Evolutionary conservation across 1,284 basidiomycete species (phyloP).

Genomic region (Rhodofomes roseus): DNA sequence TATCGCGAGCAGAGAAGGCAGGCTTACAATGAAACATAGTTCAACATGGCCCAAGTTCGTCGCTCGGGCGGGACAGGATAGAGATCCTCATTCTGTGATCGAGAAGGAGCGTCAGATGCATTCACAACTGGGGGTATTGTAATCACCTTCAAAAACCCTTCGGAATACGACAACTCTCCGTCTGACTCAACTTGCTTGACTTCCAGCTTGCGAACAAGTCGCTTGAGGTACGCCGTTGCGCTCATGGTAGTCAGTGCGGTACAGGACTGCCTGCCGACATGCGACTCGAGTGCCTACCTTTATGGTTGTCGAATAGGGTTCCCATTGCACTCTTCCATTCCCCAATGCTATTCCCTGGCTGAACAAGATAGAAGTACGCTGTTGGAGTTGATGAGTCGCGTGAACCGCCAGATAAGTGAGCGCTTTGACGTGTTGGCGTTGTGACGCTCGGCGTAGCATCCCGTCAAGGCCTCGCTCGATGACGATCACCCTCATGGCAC

Average conservation of each 20-base stretch:
- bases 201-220: not conserved
- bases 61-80: slow-evolving; percentile 55
- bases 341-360: not conserved
- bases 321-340: not conserved
- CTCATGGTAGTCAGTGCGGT: not conserved
- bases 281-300: not conserved
- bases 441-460: not conserved
- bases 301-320: not conserved
- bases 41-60: slow-evolving; percentile 56
- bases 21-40: slow-evolving; percentile 63
- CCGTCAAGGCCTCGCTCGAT: not conserved
- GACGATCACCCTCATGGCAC: not conserved
- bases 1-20: not conserved
- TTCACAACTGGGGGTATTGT: no score
- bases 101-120: not conserved
- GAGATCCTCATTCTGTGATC: slow-evolving; percentile 57
- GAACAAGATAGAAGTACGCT: not conserved
- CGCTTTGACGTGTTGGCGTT: not conserved
- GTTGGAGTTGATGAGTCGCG: not conserved
- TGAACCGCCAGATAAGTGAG: not conserved
- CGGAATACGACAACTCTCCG: slow-evolving; percentile 18
- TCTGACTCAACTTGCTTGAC: not conserved
- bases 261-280: not conserved
- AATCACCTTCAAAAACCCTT: slow-evolving; percentile 24
- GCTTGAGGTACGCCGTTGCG: not conserved